A percentile compares a stretch with the other conserved stretches of the same genome.
Evolutionary conservation across 306 rosid species (phyloP).

Genomic region (Sesbania bispinosa): DNA sequence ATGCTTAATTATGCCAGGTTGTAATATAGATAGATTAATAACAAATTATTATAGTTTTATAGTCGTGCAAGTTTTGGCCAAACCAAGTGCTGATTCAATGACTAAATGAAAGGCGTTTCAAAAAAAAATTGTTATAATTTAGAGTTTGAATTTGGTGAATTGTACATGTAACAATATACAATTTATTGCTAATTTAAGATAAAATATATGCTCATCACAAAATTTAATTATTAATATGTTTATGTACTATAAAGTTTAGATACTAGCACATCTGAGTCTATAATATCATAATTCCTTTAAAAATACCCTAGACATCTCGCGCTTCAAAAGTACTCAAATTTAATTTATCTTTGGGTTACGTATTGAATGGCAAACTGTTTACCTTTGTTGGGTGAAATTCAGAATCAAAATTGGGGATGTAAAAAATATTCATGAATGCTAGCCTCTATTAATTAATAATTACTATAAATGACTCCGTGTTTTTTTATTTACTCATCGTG

Average conservation of each 20-base stretch:
- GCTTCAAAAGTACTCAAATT: background rate
- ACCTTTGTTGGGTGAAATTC: too few relatives aligned
- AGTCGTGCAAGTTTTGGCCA: background rate
- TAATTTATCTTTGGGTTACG: background rate
- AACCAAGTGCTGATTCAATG: background rate
- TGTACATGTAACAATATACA: background rate
- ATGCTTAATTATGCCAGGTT: background rate
- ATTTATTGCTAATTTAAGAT: background rate
- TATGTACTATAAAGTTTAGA: background rate
- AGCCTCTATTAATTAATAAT: background rate
- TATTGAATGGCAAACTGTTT: background rate
- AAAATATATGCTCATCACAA: background rate
- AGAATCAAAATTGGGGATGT: background rate
- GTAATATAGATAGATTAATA: background rate
- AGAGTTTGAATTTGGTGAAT: background rate
- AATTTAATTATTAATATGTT: background rate
- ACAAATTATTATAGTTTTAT: background rate
- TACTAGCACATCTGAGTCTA: background rate
- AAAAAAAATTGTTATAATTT: background rate
- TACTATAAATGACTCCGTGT: background rate
- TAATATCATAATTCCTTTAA: background rate
- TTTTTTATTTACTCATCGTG: conserved; percentile 1
- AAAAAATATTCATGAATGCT: background rate
- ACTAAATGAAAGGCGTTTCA: background rate
- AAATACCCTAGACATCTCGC: background rate